These are phyloP conservation scores for Saccharomyces pastorianus DNA, from an alignment of 1,139 yeast species.

Conservation along the genomic window DNA sequence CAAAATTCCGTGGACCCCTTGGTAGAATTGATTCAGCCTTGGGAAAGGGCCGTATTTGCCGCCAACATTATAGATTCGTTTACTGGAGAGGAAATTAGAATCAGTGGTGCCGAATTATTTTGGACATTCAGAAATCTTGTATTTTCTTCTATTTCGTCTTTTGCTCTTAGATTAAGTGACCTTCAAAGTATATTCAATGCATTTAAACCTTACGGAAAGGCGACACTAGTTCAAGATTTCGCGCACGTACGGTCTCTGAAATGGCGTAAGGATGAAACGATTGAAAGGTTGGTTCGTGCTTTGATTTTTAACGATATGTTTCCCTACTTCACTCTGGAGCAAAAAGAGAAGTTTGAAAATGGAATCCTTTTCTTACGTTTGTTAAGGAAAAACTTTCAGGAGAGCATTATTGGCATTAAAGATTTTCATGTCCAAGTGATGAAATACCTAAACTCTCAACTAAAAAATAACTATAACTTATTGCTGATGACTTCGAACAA, in stretches of 20 bases:
- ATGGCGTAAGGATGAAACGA: not conserved
- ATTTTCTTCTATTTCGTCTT: not conserved
- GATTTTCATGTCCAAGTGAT: not conserved
- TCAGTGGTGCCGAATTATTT: not conserved
- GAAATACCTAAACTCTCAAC: not conserved
- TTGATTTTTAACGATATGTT: not conserved
- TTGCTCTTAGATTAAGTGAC: not conserved
- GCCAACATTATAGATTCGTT: not conserved
- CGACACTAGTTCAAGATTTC: not conserved
- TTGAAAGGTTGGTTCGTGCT: not conserved
- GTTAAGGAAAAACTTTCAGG: not conserved
- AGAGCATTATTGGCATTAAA: not conserved
- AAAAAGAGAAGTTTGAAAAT: not conserved
- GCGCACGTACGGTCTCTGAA: not conserved
- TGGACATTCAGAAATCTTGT: not conserved
- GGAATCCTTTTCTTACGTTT: not conserved
- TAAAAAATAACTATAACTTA: not conserved
- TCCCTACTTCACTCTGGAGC: not conserved
- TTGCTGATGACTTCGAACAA: not conserved
- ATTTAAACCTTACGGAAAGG: not conserved
- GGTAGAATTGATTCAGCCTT: not conserved
- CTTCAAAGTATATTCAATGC: not conserved
- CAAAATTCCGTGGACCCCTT: not conserved
- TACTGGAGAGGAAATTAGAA: conserved; percentile 1
- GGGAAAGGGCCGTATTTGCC: not conserved